Percentiles rank a stretch among this genome's conserved stretches.
These are phyloP conservation scores for Lasiosphaeris hirsuta DNA, from an alignment of 495 filamentous ascomycete species.

Conservation along the genomic window DNA sequence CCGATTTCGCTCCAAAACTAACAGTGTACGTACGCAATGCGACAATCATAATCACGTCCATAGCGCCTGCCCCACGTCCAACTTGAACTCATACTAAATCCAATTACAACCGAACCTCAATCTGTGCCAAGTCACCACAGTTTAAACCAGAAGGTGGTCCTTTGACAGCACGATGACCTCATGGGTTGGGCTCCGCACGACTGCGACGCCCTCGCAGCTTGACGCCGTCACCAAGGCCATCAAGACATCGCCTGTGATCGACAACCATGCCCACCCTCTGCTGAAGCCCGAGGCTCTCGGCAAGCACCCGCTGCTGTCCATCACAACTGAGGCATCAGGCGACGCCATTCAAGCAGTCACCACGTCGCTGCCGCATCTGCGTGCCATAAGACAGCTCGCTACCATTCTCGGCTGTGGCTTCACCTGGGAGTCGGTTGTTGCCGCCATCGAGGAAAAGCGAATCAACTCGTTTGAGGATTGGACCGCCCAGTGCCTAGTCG, in stretches of 20 bases:
- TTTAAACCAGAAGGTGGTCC: not conserved
- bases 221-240: slow-evolving; percentile 46
- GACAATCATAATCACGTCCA: not conserved
- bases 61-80: not conserved
- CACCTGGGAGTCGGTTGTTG: slow-evolving; percentile 61
- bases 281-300: slow-evolving; percentile 34
- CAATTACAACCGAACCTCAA: not conserved
- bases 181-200: slow-evolving; percentile 31
- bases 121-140: not conserved
- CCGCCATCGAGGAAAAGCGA: slow-evolving; percentile 53
- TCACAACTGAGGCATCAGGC: slow-evolving; percentile 73
- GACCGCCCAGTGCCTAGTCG: slow-evolving; percentile 61
- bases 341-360: slow-evolving; percentile 54
- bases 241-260: slow-evolving; percentile 71
- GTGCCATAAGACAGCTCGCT: slow-evolving; percentile 67
- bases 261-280: slow-evolving; percentile 79
- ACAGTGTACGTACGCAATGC: not conserved
- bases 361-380: slow-evolving; percentile 63
- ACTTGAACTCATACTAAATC: not conserved
- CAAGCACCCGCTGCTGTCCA: slow-evolving; percentile 59
- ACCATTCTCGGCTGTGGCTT: slow-evolving; percentile 56
- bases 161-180: slow-evolving; percentile 22
- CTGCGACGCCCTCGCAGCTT: slow-evolving; percentile 28
- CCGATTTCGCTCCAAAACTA: not conserved
- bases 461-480: slow-evolving; percentile 56